A percentile compares a stretch with the other conserved stretches of the same genome.
Evolutionary conservation across 2,329 filamentous ascomycete species (phyloP).

Genomic region (Alternaria sp.): DNA sequence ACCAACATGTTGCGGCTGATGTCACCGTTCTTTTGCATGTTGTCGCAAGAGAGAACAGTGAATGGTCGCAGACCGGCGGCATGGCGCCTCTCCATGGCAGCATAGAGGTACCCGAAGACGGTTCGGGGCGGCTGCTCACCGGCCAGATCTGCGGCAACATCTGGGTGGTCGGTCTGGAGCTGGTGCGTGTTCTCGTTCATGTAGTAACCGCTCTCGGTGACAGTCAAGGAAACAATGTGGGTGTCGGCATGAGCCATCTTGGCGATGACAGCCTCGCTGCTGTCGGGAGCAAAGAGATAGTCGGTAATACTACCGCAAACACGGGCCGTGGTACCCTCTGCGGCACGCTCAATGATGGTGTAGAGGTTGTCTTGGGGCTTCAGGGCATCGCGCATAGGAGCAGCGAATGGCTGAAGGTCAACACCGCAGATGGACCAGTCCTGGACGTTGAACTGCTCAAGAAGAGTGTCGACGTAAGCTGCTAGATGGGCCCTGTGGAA

Average conservation of each 20-base stretch:
- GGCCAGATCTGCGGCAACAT: conserved; percentile 37
- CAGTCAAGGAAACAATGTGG: conserved; percentile 43
- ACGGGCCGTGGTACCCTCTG: conserved; percentile 34
- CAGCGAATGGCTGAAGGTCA: conserved; percentile 39
- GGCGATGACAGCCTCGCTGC: conserved; percentile 39
- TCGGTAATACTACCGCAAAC: conserved; percentile 41
- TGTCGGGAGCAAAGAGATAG: conserved; percentile 42
- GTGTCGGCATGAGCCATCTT: conserved; percentile 44
- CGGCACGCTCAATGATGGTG: conserved; percentile 40
- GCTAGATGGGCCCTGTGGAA: conserved; percentile 44
- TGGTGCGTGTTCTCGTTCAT: conserved; percentile 45
- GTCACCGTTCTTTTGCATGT: conserved; percentile 44
- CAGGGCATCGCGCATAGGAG: conserved; percentile 38
- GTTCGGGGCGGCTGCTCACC: conserved; percentile 36
- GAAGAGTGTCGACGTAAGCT: conserved; percentile 39
- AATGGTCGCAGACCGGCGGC: conserved; percentile 39
- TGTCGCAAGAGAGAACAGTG: conserved; percentile 44
- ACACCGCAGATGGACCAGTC: conserved; percentile 45
- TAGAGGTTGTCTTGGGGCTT: conserved; percentile 40
- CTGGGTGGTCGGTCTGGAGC: conserved; percentile 37
- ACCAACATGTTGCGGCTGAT: conserved; percentile 42
- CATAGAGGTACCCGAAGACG: conserved; percentile 40
- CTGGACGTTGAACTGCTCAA: conserved; percentile 36
- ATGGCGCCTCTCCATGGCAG: conserved; percentile 37
- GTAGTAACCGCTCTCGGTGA: conserved; percentile 44